Evolutionary conservation across 2,329 filamentous ascomycete species (phyloP), one percentile per base, ranked within the genome.

Genomic region (Ophiocordyceps australis): DNA sequence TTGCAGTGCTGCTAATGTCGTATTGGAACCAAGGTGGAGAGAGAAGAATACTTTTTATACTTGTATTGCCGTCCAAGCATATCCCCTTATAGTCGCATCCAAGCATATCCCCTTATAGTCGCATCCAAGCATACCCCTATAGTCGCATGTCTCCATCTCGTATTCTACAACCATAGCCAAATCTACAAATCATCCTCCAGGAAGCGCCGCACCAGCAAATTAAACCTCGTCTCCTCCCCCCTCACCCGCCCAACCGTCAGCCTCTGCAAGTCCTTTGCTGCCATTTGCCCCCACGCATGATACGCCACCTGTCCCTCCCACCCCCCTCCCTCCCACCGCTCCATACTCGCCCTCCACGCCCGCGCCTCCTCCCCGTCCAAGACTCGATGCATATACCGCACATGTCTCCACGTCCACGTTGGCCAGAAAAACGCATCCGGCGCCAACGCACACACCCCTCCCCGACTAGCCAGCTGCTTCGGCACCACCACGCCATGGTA

Each of bases 391-490:
- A 36, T 36, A 32, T 32, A 36, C 11, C 20, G 20, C 3, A 36
- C 26, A n/a, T 34, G 32, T 5, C 22, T 14, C 27, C 25, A 31
- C 9, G 34, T 31, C 32, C 32, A 34, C 3, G 32, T 34, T 13
- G 34, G 34, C 32, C 32, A 34, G 17, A 32, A 32, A 22, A 36
- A 36, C 14, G 32, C 28, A 11, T 29, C 27, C 3, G 34, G 32
- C 4, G 34, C 30, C 6, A 34, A 22, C 10, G 22, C 22, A 24
- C 32, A 36, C 9, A 36, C 14, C 14, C 28, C 32, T 9, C 21
- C 19, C 3, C 28, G 30, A 9, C 15, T 18, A 3, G 30, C 28
- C n/a, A 34, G 22, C 19, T 22, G 9, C 19, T 29, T 28, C 4
- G 34, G 32, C 5, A 36, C 17, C 5, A 30, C 17, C 12, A 27